Evolutionary conservation across 805 yeast genomes (phyloP), one percentile per base, ranked within the genome.

Genomic region (Wickerhamomyces alni): DNA sequence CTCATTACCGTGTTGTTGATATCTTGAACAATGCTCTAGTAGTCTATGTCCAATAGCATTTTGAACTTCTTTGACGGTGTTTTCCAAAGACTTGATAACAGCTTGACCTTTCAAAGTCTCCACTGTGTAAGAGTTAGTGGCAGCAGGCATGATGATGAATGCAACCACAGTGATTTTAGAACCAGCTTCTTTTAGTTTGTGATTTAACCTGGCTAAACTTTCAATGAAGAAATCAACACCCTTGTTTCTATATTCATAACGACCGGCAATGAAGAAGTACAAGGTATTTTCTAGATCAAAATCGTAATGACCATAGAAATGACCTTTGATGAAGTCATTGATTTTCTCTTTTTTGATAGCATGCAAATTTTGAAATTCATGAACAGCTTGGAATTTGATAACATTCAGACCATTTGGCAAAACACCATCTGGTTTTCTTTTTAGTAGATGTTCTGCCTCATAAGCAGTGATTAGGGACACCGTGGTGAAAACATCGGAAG

Each of bases 391-490:
- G 66, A 91, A 91, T 67, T 91, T 91, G 47, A 89, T 87, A 39
- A 91, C 98, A 59, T 91, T 91, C 46, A 91, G 72, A 18, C 99
- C 99, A 59, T 91, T 91, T 40, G 99, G 99, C 58, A 93, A 74
- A 17, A 91, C 97, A 3, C 99, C 99, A 58, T 91, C 99, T 1
- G 99, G 99, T 62, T 91, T 89, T 47, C 99, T 76, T 58, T 91
- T 93, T 50, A 91, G 72, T 62, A 91, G 70, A 61, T 89, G 94
- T 66, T 91, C 98, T 7, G 91, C 71, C 63, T 91, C 99, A 57
- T 78, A 85, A 2, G 98, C 98, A n/a, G 99, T 91, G 52, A 91
- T 93, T 58, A 91, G 95, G 10, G 96, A 87, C 10, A 91, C 99
- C 0, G 99, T 93, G 28, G 99, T 91, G 67, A 91, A 91, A 17